Percentiles rank a stretch among this genome's conserved stretches.
Evolutionary conservation across 2,329 filamentous ascomycete genomes (phyloP).

Genomic region (Cordyceps tenuipes): DNA sequence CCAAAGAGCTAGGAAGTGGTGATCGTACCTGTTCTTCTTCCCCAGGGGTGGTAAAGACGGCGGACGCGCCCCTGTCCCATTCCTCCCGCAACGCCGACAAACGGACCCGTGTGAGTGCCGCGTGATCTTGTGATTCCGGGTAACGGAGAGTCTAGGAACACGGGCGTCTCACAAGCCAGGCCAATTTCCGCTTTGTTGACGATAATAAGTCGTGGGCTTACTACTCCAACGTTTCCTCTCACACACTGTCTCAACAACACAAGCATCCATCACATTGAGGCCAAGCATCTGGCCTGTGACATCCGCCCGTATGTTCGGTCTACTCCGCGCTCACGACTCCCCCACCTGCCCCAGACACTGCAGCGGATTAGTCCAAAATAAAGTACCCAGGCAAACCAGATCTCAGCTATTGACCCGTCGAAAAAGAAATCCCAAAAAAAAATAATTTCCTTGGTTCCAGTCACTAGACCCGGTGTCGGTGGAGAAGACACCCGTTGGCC

Average conservation of each 20-base stretch:
- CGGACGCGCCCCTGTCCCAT: background rate
- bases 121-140: constrained; percentile 4
- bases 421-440: background rate
- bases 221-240: background rate
- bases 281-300: background rate
- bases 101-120: background rate
- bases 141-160: constrained; percentile 5
- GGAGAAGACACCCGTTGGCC: constrained; percentile 9
- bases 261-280: background rate
- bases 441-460: background rate
- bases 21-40: background rate
- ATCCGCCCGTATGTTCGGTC: background rate
- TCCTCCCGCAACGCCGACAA: background rate
- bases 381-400: background rate
- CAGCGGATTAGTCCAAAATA: background rate
- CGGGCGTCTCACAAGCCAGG: background rate
- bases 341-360: background rate
- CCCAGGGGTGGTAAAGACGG: background rate
- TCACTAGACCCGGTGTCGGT: background rate
- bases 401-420: background rate
- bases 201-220: background rate
- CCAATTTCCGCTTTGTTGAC: too few species aligned
- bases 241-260: background rate
- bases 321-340: background rate
- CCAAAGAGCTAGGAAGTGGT: background rate